Conservation (phyloP, 2,329 filamentous ascomycete species). For the Sporothrix inflata region DNA sequence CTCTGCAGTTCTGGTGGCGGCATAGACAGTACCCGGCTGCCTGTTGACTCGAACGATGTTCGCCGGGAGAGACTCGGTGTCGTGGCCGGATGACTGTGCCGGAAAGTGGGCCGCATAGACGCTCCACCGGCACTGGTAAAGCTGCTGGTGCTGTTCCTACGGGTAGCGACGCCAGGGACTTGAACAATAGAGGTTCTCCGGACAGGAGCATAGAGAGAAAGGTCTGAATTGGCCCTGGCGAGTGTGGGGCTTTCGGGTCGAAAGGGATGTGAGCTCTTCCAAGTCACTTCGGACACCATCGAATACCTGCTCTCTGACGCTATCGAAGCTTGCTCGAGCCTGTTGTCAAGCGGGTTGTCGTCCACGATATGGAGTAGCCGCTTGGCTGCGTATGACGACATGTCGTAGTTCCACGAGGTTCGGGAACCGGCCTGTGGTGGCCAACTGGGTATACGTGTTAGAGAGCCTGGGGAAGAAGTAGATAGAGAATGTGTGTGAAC, state of each 20-base stretch:
- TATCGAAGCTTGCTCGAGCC: conserved; percentile 41
- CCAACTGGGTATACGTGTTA: conserved; percentile 37
- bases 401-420: conserved; percentile 49
- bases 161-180: conserved; percentile 55
- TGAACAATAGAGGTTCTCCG: conserved; percentile 54
- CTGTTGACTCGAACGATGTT: conserved; percentile 46
- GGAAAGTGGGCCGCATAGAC: conserved; percentile 41
- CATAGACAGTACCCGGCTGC: conserved; percentile 43
- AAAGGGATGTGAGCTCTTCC: conserved; percentile 45
- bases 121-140: conserved; percentile 29
- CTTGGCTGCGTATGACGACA: conserved; percentile 51
- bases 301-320: conserved; percentile 44
- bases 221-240: conserved; percentile 51
- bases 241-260: conserved; percentile 39
- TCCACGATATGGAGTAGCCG: conserved; percentile 48
- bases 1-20: conserved; percentile 36
- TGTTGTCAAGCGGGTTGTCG: conserved; percentile 41
- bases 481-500: conserved; percentile 14
- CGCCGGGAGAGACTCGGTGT: conserved; percentile 46
- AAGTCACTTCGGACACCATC: conserved; percentile 41
- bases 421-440: conserved; percentile 41
- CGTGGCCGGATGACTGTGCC: conserved; percentile 45
- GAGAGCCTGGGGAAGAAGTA: neutral
- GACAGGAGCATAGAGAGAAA: conserved; percentile 52
- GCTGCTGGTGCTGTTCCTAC: conserved; percentile 39